These are phyloP conservation scores for Metarhizium rileyi DNA, from an alignment of 2,329 filamentous ascomycete species.

Conservation along the genomic window DNA sequence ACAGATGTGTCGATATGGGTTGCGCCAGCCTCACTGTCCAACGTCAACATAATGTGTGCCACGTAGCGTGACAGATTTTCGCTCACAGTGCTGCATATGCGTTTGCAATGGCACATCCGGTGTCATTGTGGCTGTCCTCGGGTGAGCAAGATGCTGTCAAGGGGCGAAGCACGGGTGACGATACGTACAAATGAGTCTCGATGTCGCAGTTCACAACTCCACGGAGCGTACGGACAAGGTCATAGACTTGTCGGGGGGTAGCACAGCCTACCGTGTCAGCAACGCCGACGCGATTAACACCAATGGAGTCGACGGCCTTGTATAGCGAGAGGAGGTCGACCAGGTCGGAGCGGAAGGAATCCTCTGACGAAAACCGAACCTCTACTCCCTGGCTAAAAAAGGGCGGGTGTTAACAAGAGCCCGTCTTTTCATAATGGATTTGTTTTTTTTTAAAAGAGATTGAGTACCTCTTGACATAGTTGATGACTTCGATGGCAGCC, in stretches of 20 bases:
- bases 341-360: conserved; percentile 78
- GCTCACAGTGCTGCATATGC: conserved; percentile 80
- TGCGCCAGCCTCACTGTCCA: background rate
- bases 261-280: conserved; percentile 90
- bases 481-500: conserved; percentile 33
- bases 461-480: conserved; percentile 12
- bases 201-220: conserved; percentile 52
- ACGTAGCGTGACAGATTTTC: conserved; percentile 53
- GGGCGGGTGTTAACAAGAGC: too few relatives aligned
- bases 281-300: conserved; percentile 79
- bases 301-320: conserved; percentile 70
- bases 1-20: conserved; percentile 7
- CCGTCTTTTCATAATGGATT: too few relatives aligned
- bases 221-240: conserved; percentile 75
- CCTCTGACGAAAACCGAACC: conserved; percentile 53
- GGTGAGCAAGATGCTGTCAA: background rate
- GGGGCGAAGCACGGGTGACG: background rate
- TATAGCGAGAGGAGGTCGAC: conserved; percentile 68
- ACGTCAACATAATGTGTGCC: background rate
- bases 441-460: too few relatives aligned
- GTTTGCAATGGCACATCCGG: conserved; percentile 80
- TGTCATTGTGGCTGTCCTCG: conserved; percentile 61
- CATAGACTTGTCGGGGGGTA: conserved; percentile 77
- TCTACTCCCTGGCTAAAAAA: conserved; percentile 5
- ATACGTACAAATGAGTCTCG: background rate